Evolutionary conservation across 257 asterid genomes (phyloP).

Genomic region (Capsicum pubescens): DNA sequence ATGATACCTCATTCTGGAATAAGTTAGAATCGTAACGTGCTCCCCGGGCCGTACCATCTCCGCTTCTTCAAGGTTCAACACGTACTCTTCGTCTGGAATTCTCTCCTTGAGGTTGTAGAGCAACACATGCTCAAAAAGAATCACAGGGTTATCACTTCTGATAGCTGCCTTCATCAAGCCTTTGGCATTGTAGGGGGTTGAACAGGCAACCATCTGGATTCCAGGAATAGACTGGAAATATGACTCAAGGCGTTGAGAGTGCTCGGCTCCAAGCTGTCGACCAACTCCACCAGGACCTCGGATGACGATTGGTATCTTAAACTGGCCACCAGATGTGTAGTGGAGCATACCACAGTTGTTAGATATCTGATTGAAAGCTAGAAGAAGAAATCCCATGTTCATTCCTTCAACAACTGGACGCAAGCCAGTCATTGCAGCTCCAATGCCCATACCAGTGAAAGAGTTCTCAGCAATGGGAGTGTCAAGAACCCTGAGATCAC

Average conservation of each 20-base stretch:
- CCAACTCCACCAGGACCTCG: conserved; percentile 98
- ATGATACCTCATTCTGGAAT: conserved; percentile 89
- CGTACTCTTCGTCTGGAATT: conserved; percentile 81
- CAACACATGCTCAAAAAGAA: conserved; percentile 79
- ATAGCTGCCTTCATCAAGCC: conserved; percentile 88
- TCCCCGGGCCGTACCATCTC: conserved; percentile 90
- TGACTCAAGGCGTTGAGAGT: conserved; percentile 84
- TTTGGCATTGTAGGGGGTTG: conserved; percentile 81
- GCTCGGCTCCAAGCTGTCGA: conserved; percentile 92
- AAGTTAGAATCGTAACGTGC: conserved; percentile 74
- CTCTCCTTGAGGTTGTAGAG: conserved; percentile 83
- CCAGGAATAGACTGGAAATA: conserved; percentile 88
- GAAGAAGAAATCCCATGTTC: conserved; percentile 94
- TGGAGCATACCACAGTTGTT: conserved; percentile 93
- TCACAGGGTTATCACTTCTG: conserved; percentile 78
- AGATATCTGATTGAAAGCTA: conserved; percentile 88
- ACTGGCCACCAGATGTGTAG: conserved; percentile 91
- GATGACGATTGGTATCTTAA: conserved; percentile 75
- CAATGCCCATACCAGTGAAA: conserved; percentile 87
- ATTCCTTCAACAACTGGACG: conserved; percentile 82
- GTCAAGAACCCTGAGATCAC: conserved; percentile 87
- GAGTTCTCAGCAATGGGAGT: conserved; percentile 90
- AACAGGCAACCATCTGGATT: conserved; percentile 88
- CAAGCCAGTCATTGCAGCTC: conserved; percentile 92
- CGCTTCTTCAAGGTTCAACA: conserved; percentile 74